Conservation (phyloP, 176 grass and related monocot species). For the Triticum turgidum region DNA sequence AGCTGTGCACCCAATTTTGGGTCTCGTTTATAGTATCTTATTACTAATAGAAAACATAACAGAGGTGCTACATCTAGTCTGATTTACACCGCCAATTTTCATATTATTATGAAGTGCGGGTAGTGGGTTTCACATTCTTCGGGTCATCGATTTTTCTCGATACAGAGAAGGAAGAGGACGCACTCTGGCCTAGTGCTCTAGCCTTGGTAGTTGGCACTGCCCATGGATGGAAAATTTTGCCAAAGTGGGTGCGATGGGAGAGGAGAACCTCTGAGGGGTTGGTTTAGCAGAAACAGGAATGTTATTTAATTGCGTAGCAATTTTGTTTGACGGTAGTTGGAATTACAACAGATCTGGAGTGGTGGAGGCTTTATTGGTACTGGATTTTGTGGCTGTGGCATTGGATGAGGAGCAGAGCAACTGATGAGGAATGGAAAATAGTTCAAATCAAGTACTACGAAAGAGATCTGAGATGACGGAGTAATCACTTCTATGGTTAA, state of each 20-base stretch:
- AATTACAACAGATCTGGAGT: not conserved
- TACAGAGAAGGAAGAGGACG: not conserved
- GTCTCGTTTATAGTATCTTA: not conserved
- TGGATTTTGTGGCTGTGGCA: not conserved
- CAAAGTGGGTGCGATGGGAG: not conserved
- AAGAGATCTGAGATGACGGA: too few species aligned
- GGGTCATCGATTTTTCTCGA: not conserved
- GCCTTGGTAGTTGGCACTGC: not conserved
- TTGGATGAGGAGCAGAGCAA: not conserved
- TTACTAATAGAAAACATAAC: not conserved
- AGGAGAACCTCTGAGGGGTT: not conserved
- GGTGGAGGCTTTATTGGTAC: not conserved
- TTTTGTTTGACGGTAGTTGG: not conserved
- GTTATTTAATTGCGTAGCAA: not conserved
- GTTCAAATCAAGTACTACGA: not conserved
- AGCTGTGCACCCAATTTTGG: not conserved
- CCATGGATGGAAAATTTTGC: not conserved
- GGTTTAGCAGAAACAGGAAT: not conserved
- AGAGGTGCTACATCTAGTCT: not conserved
- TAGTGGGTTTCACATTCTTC: not conserved
- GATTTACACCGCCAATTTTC: too few species aligned
- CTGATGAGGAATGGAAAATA: not conserved
- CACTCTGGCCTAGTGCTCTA: not conserved
- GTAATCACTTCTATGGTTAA: not conserved
- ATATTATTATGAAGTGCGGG: too few species aligned